Evolutionary conservation across 2,329 filamentous ascomycete species (phyloP), one percentile per base, ranked within the genome.

Genomic region (Neofusicoccum laricinum): DNA sequence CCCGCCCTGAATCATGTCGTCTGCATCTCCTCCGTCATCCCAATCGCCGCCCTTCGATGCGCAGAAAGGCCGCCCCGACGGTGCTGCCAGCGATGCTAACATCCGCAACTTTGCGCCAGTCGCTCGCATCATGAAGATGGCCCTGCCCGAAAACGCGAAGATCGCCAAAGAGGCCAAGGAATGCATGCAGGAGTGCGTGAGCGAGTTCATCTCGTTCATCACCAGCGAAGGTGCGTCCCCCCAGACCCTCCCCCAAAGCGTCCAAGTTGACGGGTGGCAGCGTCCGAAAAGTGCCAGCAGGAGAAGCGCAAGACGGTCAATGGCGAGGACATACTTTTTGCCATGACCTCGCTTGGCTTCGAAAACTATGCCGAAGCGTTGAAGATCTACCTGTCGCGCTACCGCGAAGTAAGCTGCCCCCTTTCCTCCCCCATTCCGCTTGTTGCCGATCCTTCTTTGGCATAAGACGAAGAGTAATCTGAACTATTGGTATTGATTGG

Each of bases 271-370:
- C 64, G 41, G 17, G 19, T 17, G 10, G 14, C 75, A 98, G 95
- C 95, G 32, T 98, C 95, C 68, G 95, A 99, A 79, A 99, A 99
- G 80, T 99, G 95, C 75, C 95, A 99, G 77, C 95, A 98, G 78
- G 95, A 99, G 80, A 99, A 99, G 84, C 88, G 95, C 73, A 99
- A 99, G 84, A 99, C 95, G 0, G 95, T 99, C 70, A 99, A 99
- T 74, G 95, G 95, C 71, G 95, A 99, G 79, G 95, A 99, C 73
- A 99, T 99, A 66, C 83, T 99, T 50, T 99, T 98, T 76, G 95
- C 95, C 66, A 99, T 99, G 95, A 98, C 94, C 7, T 99, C 95
- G 30, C 86, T 99, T 40, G 95, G 95, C 0, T 99, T 99, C 78
- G 95, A 99, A 80, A 99, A 99, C 80, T 99, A 99, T 76, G 91